A percentile compares a stretch with the other conserved stretches of the same genome.
Evolutionary conservation across 1,284 basidiomycete genomes (phyloP).

Genomic region (Leccinum solheimii): DNA sequence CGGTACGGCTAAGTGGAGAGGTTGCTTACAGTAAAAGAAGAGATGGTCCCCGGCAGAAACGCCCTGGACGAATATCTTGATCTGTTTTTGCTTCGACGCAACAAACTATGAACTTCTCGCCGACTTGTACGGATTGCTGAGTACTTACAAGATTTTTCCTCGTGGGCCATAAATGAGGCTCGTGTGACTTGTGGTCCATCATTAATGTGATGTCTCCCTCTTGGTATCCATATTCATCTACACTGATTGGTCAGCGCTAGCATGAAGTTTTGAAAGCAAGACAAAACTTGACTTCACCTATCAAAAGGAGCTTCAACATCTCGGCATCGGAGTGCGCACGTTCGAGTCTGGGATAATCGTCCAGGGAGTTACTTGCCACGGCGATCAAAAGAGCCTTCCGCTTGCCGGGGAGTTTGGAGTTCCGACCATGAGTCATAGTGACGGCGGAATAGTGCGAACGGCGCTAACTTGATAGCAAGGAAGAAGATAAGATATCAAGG

Average conservation of each 20-base stretch:
- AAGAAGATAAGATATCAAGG: slow-evolving; percentile 18
- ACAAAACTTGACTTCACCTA: slow-evolving; percentile 11
- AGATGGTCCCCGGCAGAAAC: slow-evolving; percentile 37
- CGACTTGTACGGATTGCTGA: not conserved
- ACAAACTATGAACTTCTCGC: not conserved
- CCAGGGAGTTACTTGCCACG: slow-evolving; percentile 9
- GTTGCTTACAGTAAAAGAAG: slow-evolving; percentile 40
- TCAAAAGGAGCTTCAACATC: slow-evolving; percentile 19
- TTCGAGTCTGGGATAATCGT: slow-evolving; percentile 6
- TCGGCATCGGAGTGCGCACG: slow-evolving; percentile 18
- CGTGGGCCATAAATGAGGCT: slow-evolving; percentile 21
- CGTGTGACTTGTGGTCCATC: slow-evolving; percentile 27
- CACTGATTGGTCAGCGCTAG: not conserved
- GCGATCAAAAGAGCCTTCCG: slow-evolving; percentile 27
- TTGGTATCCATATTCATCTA: slow-evolving; percentile 29
- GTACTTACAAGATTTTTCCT: slow-evolving; percentile 30
- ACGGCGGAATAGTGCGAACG: not conserved
- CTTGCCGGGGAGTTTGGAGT: not conserved
- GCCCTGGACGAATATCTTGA: slow-evolving; percentile 31
- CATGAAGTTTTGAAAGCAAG: not conserved
- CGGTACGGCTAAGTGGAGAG: not conserved
- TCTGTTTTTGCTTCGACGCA: slow-evolving; percentile 35
- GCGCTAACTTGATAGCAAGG: not conserved
- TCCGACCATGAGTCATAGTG: slow-evolving; percentile 8
- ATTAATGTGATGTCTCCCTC: slow-evolving; percentile 32